Percentiles rank a stretch among this genome's conserved stretches.
phyloP scores from a whole-genome alignment of 148 eudicot species.

The Gaultheria prostrata region DNA sequence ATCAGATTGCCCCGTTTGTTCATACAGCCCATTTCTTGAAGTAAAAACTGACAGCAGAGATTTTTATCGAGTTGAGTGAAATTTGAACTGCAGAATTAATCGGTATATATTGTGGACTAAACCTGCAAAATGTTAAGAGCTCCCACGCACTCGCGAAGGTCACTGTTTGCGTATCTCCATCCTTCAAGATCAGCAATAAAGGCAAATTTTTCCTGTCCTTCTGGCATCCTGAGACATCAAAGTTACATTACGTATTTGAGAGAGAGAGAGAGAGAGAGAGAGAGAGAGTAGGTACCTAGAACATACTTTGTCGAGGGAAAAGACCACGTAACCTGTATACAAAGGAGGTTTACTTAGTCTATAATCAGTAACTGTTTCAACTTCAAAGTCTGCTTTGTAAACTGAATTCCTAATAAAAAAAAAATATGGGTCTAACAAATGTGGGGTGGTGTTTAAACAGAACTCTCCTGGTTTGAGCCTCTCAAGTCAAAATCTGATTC shows the following conservation, averaged over 20 bases:
- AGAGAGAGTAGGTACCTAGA: constrained; percentile 41
- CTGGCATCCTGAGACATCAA: constrained; percentile 46
- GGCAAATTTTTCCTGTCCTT: constrained; percentile 73
- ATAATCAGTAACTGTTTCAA: not conserved
- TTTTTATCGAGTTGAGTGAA: not conserved
- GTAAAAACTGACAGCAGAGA: not conserved
- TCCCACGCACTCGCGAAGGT: constrained; percentile 61
- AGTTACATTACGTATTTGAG: not conserved
- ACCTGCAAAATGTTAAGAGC: constrained; percentile 82
- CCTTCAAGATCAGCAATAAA: constrained; percentile 62
- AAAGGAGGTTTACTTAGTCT: not conserved
- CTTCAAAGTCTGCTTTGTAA: not conserved
- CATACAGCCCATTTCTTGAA: not conserved
- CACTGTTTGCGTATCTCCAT: constrained; percentile 76
- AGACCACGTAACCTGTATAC: constrained; percentile 65
- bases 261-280: not conserved
- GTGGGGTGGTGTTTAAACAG: too few species aligned
- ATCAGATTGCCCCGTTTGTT: not conserved
- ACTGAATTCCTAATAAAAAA: not conserved
- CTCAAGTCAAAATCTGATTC: too few species aligned
- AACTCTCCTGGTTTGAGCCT: too few species aligned
- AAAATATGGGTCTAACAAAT: not conserved
- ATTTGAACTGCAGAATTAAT: not conserved
- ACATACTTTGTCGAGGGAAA: constrained; percentile 60
- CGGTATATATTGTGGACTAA: not conserved